phyloP scores from a whole-genome alignment of 352 stramenopile genomes.

The Achlya hypogyna region DNA sequence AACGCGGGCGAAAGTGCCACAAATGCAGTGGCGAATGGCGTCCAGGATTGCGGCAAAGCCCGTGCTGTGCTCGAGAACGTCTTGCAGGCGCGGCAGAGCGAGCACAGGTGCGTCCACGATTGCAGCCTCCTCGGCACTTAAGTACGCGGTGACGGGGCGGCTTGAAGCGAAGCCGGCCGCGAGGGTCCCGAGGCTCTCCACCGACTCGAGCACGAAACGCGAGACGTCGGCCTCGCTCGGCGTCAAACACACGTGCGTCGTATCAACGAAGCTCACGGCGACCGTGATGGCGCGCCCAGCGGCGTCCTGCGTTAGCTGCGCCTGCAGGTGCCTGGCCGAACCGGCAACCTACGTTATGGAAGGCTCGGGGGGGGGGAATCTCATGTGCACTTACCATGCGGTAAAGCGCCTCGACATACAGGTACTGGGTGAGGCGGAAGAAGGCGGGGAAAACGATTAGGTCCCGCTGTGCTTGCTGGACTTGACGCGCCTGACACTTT shows the following conservation, averaged over 20 bases:
- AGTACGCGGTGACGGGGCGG: slow-evolving; percentile 44
- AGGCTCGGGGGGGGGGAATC: background rate
- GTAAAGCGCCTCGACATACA: slow-evolving; percentile 61
- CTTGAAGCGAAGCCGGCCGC: slow-evolving; percentile 54
- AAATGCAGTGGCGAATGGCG: background rate
- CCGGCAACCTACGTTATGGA: background rate
- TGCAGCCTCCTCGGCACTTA: slow-evolving; percentile 33
- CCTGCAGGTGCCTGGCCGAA: background rate
- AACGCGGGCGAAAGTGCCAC: background rate
- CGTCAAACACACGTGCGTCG: background rate
- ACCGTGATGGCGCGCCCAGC: slow-evolving; percentile 1
- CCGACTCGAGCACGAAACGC: slow-evolving; percentile 37
- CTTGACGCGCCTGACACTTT: slow-evolving; percentile 28
- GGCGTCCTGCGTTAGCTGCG: background rate
- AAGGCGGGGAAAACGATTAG: slow-evolving; percentile 38
- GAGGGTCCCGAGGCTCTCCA: slow-evolving; percentile 44
- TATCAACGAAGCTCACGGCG: slow-evolving; percentile 4
- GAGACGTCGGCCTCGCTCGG: slow-evolving; percentile 32
- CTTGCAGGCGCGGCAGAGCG: slow-evolving; percentile 26
- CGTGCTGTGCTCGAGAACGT: slow-evolving; percentile 33
- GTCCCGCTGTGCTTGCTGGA: slow-evolving; percentile 37
- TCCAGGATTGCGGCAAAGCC: slow-evolving; percentile 26
- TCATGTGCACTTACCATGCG: slow-evolving; percentile 42
- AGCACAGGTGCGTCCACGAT: slow-evolving; percentile 25
- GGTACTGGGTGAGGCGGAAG: slow-evolving; percentile 55